Base-by-base conservation (phyloP, 2,329 filamentous ascomycete genomes). In the Catunica adiposa region DNA sequence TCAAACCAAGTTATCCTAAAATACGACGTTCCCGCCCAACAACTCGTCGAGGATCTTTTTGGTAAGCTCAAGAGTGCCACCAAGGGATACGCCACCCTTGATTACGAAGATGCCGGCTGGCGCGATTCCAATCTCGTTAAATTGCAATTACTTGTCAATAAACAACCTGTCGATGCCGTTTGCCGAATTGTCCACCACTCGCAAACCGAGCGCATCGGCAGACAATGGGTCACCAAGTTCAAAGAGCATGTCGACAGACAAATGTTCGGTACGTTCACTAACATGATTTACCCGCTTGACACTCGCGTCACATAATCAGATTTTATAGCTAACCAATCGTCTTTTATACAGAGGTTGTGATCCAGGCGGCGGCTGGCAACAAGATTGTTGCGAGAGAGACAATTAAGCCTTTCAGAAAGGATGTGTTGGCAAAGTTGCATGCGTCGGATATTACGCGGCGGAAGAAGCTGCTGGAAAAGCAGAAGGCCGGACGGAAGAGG, bases 51-150 rank as follows among this genome's bases (percentile, higher is more conserved):
- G 62, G 92, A 98, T 68, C 84, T 98, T 65, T 98, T 98, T 66
- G 92, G 92, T 54, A 96, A 94, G 68, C 75, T 98, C 54, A 98
- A 98, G 68, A 87, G 89, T 38, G 78, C 81, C 0, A 96, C 89
- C 1, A 96, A 95, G 67, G 92, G 92, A 9, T 98, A 98, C 63
- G 92, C 92, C 0, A 92, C 86, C 37, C 77, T 98, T 3, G 92
- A 98, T 67, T 98, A 98, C 66, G 92, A 98, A 70, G 92, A 98
- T 63, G 84, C 89, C 0, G 90, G 86, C 0, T 98, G 89, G 79
- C 80, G 84, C 22, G 71, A 78, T 59, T 87, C 84, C 64, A 81
- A 82, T 59, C 81, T 98, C 42, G 80, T 87, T 59, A 97, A 96
- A 69, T 75, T 98, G 37, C 89, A 96, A 66, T 74, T 98, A 1